These are phyloP conservation scores for Cercospora zeina DNA, from an alignment of 2,329 filamentous ascomycete genomes.

Conservation along the genomic window DNA sequence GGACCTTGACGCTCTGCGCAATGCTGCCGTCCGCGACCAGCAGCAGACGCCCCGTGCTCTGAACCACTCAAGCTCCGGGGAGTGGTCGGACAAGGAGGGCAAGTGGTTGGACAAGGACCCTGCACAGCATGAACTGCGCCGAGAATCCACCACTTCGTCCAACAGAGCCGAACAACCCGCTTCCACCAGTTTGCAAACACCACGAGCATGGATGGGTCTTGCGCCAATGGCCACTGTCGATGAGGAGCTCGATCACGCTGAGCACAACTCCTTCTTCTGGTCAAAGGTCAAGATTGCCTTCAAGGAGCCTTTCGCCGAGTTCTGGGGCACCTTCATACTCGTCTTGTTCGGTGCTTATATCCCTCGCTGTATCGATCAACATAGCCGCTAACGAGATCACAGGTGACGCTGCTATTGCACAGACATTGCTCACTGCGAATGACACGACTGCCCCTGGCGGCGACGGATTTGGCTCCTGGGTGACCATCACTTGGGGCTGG, in stretches of 20 bases:
- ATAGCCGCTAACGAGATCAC: not conserved
- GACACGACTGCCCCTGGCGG: constrained; percentile 45
- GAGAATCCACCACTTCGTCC: not conserved
- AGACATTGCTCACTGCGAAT: constrained; percentile 45
- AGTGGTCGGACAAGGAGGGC: constrained; percentile 23
- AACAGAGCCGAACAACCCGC: not conserved
- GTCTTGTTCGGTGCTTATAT: constrained; percentile 42
- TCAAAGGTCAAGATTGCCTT: constrained; percentile 44
- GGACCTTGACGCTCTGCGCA: constrained; percentile 19
- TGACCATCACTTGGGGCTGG: constrained; percentile 49
- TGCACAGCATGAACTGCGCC: constrained; percentile 2
- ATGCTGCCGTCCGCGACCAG: constrained; percentile 12
- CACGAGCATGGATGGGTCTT: constrained; percentile 39
- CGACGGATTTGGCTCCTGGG: constrained; percentile 47
- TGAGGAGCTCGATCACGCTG: constrained; percentile 44
- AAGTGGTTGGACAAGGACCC: too few relatives aligned
- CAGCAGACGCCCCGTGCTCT: not conserved
- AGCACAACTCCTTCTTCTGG: constrained; percentile 45
- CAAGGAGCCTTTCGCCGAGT: constrained; percentile 50
- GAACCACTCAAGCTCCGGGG: constrained; percentile 22
- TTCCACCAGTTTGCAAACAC: constrained; percentile 18
- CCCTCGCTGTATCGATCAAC: not conserved
- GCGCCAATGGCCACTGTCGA: constrained; percentile 46
- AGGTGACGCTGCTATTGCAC: constrained; percentile 48
- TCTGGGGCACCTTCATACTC: constrained; percentile 48